A percentile compares a stretch with the other conserved stretches of the same genome.
Conservation (phyloP, 2,329 filamentous ascomycete genomes). For the Orbilia brochopaga region DNA sequence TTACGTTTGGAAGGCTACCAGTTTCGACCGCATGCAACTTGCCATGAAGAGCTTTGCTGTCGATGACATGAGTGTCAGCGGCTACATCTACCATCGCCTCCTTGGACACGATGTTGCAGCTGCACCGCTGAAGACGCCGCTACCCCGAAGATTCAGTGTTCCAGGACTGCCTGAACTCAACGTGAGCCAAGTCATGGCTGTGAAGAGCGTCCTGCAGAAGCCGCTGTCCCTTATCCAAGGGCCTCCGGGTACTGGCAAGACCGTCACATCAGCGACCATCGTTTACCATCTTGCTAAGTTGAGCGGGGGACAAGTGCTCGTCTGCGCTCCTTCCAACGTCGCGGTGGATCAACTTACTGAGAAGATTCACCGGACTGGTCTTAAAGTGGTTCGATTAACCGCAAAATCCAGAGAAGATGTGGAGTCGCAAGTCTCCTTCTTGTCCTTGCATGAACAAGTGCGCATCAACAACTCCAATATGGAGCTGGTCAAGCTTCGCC, state of each 20-base stretch:
- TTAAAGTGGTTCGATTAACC: slow-evolving; percentile 97
- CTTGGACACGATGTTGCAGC: slow-evolving; percentile 93
- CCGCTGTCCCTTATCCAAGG: slow-evolving; percentile 95
- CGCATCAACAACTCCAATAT: slow-evolving; percentile 96
- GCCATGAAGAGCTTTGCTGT: slow-evolving; percentile 99
- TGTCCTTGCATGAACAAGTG: slow-evolving; percentile 95
- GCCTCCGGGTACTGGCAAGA: slow-evolving; percentile 96
- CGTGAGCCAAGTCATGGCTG: slow-evolving; percentile 91
- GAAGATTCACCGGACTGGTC: slow-evolving; percentile 88
- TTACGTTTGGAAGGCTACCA: slow-evolving; percentile 99
- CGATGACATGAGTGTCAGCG: slow-evolving; percentile 97
- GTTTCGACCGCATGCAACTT: slow-evolving; percentile 97
- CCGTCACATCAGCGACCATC: slow-evolving; percentile 96
- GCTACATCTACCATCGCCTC: slow-evolving; percentile 97
- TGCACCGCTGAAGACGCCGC: slow-evolving; percentile 90
- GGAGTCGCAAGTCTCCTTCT: slow-evolving; percentile 94
- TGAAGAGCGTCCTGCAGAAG: slow-evolving; percentile 91
- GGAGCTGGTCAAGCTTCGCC: slow-evolving; percentile 87
- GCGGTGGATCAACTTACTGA: slow-evolving; percentile 98
- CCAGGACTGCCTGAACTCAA: slow-evolving; percentile 94
- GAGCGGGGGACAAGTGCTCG: slow-evolving; percentile 90
- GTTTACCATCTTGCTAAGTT: slow-evolving; percentile 97
- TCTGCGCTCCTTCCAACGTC: slow-evolving; percentile 97
- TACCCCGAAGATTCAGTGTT: slow-evolving; percentile 96
- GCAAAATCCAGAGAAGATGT: slow-evolving; percentile 98